Evolutionary conservation across 805 yeast genomes (phyloP).

Genomic region (Scheffersomyces coipomensis): DNA sequence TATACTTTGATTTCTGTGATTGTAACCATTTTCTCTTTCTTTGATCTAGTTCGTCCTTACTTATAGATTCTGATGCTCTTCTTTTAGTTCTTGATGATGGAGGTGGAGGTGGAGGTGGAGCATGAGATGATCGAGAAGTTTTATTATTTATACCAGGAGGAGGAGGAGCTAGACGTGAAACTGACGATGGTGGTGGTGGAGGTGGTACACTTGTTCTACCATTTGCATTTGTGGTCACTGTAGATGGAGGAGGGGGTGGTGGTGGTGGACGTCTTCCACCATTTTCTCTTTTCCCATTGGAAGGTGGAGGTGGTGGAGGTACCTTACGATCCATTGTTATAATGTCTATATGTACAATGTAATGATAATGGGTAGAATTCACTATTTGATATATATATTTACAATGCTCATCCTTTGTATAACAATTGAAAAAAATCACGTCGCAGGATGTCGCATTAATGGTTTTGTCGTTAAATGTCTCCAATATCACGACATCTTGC

Average conservation of each 20-base stretch:
- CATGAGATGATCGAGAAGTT: neutral
- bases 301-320: conserved; percentile 38
- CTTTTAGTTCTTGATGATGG: conserved; percentile 11
- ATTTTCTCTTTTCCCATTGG: conserved; percentile 13
- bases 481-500: no score
- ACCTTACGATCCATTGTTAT: conserved; percentile 14
- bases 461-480: no score
- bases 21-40: conserved; percentile 61
- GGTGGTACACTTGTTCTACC: conserved; percentile 11
- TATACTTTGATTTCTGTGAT: conserved; percentile 58
- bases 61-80: neutral
- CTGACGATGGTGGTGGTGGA: conserved; percentile 31
- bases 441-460: no score
- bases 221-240: conserved; percentile 4
- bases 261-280: conserved; percentile 9
- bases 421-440: no score
- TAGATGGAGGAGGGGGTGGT: conserved; percentile 11
- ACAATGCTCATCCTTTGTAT: no score
- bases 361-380: no score
- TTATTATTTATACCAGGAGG: no score
- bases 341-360: no score
- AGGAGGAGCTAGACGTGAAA: conserved; percentile 18
- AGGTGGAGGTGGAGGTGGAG: conserved; percentile 17
- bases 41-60: conserved; percentile 30
- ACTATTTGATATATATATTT: no score